Percentiles rank a stretch among this genome's conserved stretches.
Conservation (phyloP, 2,329 filamentous ascomycete species). For the Aspergillus sp. region DNA sequence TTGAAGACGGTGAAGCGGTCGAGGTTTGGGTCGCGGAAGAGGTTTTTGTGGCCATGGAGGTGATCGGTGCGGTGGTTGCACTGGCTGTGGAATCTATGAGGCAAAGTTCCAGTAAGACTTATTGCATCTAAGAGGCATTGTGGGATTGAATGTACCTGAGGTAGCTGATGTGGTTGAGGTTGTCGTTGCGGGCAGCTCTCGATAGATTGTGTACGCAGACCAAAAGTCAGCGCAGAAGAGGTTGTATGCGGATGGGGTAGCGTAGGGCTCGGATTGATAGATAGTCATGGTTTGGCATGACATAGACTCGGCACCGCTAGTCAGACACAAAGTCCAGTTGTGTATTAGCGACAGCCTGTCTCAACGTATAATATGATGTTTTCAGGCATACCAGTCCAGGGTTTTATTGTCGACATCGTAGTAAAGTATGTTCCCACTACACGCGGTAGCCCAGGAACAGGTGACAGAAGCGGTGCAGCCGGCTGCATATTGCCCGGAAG, state of each 20-base stretch:
- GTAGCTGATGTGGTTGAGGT: not conserved
- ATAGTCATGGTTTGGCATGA: not conserved
- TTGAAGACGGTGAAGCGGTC: not conserved
- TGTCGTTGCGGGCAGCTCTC: not conserved
- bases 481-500: not conserved
- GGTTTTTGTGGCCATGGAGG: not conserved
- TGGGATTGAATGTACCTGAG: not conserved
- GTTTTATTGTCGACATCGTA: not conserved
- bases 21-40: not conserved
- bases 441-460: not conserved
- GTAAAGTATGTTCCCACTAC: not conserved
- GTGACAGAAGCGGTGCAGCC: not conserved
- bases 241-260: not conserved
- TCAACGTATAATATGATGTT: not conserved
- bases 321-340: not conserved
- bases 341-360: not conserved
- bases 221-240: not conserved
- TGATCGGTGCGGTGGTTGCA: not conserved
- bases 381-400: not conserved
- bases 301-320: not conserved
- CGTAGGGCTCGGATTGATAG: not conserved
- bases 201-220: not conserved
- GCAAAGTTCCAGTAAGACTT: not conserved
- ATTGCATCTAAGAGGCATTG: too few species aligned
- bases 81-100: not conserved